phyloP scores from a whole-genome alignment of 2,329 filamentous ascomycete species.

The Lachnellula suecica region DNA sequence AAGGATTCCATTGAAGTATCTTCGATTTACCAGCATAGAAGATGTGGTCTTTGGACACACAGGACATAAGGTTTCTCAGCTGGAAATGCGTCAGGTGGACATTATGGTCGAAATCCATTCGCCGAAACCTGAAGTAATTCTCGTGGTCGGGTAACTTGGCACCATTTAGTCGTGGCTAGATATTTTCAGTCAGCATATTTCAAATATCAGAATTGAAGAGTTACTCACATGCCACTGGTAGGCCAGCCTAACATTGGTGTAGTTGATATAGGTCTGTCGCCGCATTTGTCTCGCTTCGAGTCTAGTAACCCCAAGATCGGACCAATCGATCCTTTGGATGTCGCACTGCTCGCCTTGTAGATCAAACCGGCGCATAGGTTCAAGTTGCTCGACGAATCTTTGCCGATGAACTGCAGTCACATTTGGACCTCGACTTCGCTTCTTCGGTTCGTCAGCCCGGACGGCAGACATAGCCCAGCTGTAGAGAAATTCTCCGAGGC shows the following conservation, averaged over 20 bases:
- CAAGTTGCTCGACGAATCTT: slow-evolving; percentile 16
- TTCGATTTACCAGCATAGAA: slow-evolving; percentile 55
- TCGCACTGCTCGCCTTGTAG: slow-evolving; percentile 57
- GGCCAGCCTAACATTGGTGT: slow-evolving; percentile 50
- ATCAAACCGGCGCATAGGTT: slow-evolving; percentile 40
- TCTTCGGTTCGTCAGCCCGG: slow-evolving; percentile 6
- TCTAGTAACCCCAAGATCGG: slow-evolving; percentile 49
- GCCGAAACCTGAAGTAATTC: slow-evolving; percentile 56
- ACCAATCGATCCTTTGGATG: slow-evolving; percentile 61
- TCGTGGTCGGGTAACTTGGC: slow-evolving; percentile 23
- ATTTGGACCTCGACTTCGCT: slow-evolving; percentile 17
- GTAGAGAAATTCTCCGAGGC: slow-evolving; percentile 49
- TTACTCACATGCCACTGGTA: slow-evolving; percentile 49
- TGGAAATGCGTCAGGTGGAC: slow-evolving; percentile 64
- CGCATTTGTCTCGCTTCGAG: slow-evolving; percentile 48
- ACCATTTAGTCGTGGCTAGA: slow-evolving; percentile 19
- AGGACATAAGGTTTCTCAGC: slow-evolving; percentile 60
- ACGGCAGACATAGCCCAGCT: slow-evolving; percentile 39
- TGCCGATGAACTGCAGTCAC: slow-evolving; percentile 19
- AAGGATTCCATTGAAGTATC: slow-evolving; percentile 53
- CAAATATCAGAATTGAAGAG: neutral
- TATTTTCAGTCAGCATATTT: neutral
- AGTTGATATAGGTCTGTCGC: slow-evolving; percentile 53
- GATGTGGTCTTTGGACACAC: slow-evolving; percentile 51
- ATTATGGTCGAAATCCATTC: slow-evolving; percentile 54